Evolutionary conservation across 345 rosid genomes (phyloP).

Genomic region (Zanthoxylum bungeanum): DNA sequence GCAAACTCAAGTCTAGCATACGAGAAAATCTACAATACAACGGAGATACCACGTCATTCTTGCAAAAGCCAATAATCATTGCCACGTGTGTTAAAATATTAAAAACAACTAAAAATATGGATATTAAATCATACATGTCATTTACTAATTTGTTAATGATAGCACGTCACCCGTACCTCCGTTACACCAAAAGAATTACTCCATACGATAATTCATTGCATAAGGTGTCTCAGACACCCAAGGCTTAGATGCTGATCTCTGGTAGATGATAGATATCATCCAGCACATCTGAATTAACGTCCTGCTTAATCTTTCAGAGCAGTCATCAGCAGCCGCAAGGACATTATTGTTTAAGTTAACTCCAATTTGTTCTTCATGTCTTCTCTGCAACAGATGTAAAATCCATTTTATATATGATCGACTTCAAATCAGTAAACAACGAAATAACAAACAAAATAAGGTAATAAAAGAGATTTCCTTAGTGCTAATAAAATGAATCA

Average conservation of each 20-base stretch:
- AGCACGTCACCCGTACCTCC: too few species aligned
- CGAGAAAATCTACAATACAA: too few species aligned
- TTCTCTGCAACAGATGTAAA: slow-evolving; percentile 27
- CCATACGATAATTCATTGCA: slow-evolving; percentile 31
- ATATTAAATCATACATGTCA: too few species aligned
- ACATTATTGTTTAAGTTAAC: slow-evolving; percentile 27
- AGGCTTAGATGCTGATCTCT: slow-evolving; percentile 36
- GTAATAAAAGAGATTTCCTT: neutral
- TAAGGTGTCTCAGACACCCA: slow-evolving; percentile 40
- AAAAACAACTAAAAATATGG: too few species aligned
- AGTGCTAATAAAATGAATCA: neutral
- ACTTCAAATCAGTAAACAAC: neutral
- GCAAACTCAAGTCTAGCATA: slow-evolving; percentile 29
- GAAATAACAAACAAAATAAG: neutral
- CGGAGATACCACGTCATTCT: too few species aligned
- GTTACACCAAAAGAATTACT: too few species aligned
- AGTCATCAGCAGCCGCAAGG: slow-evolving; percentile 38
- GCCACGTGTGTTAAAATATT: too few species aligned
- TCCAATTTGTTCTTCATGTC: slow-evolving; percentile 34
- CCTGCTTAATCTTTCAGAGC: slow-evolving; percentile 28
- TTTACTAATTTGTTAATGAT: too few species aligned
- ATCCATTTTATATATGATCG: neutral
- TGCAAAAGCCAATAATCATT: too few species aligned
- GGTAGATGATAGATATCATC: slow-evolving; percentile 46
- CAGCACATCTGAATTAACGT: slow-evolving; percentile 30